A percentile compares a stretch with the other conserved stretches of the same genome.
These are phyloP conservation scores for Phylloboletellus chloephorus DNA, from an alignment of 1,284 basidiomycete genomes.

Conservation along the genomic window DNA sequence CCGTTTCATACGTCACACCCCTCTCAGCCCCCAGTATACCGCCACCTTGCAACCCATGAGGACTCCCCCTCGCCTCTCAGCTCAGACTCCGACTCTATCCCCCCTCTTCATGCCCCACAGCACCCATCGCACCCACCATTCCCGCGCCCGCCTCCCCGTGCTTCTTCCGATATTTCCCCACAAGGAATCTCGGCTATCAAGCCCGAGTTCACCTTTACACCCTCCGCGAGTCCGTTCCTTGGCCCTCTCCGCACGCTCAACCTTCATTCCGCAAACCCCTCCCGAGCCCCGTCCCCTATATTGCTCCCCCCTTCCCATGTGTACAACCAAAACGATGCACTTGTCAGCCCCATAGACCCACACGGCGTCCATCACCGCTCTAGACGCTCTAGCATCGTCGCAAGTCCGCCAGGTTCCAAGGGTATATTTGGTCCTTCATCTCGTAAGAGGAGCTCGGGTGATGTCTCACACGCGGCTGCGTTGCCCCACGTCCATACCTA, in stretches of 20 bases:
- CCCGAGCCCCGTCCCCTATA: constrained; percentile 64
- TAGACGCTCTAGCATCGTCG: constrained; percentile 32
- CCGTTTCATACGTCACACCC: constrained; percentile 40
- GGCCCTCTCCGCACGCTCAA: constrained; percentile 74
- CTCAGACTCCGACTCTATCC: constrained; percentile 58
- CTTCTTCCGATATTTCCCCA: constrained; percentile 25
- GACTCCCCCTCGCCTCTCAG: constrained; percentile 64
- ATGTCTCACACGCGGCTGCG: constrained; percentile 23
- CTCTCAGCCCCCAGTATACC: constrained; percentile 31
- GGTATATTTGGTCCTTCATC: constrained; percentile 24
- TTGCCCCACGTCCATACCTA: constrained; percentile 32
- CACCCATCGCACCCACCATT: constrained; percentile 24
- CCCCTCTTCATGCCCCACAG: constrained; percentile 29
- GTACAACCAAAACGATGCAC: constrained; percentile 22
- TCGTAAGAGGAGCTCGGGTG: constrained; percentile 31
- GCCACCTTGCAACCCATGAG: constrained; percentile 40
- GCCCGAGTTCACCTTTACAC: constrained; percentile 43
- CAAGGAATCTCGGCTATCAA: constrained; percentile 23
- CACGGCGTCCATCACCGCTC: constrained; percentile 19
- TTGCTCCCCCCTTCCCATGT: constrained; percentile 48
- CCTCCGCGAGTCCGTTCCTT: constrained; percentile 79
- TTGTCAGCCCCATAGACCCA: constrained; percentile 35
- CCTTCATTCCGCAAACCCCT: constrained; percentile 60
- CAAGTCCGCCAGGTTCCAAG: constrained; percentile 38
- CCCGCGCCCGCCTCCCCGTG: constrained; percentile 16